Conservation (phyloP, 2,329 filamentous ascomycete species). For the Ophiostoma angusticollis region DNA sequence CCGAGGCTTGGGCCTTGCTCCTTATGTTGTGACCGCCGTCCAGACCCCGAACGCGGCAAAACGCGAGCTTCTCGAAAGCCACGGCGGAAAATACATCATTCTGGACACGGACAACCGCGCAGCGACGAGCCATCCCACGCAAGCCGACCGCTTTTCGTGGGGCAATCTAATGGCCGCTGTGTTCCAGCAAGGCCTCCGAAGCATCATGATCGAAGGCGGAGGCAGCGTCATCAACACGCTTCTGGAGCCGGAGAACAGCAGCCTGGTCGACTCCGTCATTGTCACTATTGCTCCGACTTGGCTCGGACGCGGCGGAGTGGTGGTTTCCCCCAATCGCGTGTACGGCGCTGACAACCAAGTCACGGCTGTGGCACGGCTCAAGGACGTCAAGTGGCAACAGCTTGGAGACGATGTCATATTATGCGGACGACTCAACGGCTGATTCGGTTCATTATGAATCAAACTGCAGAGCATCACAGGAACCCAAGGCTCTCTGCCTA, state of each 20-base stretch:
- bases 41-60: constrained; percentile 32
- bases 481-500: too few species aligned
- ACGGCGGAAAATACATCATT: constrained; percentile 40
- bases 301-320: constrained; percentile 72
- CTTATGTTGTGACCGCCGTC: constrained; percentile 52
- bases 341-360: constrained; percentile 35
- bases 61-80: constrained; percentile 28
- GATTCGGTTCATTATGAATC: background rate
- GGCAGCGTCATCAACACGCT: constrained; percentile 71
- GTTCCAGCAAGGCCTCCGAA: constrained; percentile 47
- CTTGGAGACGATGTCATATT: constrained; percentile 75
- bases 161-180: constrained; percentile 47
- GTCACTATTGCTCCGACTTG: constrained; percentile 83
- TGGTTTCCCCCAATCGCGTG: constrained; percentile 56
- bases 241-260: constrained; percentile 46
- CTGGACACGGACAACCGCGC: constrained; percentile 17
- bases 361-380: constrained; percentile 51
- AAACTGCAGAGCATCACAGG: too few species aligned
- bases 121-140: constrained; percentile 4
- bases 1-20: constrained; percentile 55
- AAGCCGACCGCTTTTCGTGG: constrained; percentile 46
- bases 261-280: constrained; percentile 60
- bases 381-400: constrained; percentile 58
- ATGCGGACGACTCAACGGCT: constrained; percentile 41
- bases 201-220: constrained; percentile 88